Evolutionary conservation across 1,284 basidiomycete species (phyloP).

Genomic region (Trametes versicolor): DNA sequence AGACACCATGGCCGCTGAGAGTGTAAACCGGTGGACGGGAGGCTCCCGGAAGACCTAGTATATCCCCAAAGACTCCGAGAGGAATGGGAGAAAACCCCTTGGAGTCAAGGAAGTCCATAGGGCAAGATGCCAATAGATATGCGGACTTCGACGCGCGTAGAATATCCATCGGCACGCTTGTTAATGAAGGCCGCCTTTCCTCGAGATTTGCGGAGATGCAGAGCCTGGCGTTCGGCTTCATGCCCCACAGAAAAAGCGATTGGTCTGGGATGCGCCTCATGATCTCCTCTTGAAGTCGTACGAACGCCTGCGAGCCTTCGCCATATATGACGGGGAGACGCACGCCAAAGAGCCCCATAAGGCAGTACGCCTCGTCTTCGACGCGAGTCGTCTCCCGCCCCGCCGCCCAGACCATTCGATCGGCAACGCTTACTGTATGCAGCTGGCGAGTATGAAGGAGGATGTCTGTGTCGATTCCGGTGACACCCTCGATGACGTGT

Average conservation of each 20-base stretch:
- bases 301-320: slow-evolving; percentile 2
- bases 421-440: slow-evolving; percentile 1
- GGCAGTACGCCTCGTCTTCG: slow-evolving; percentile 11
- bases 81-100: too few relatives aligned
- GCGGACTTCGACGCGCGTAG: not conserved
- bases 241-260: not conserved
- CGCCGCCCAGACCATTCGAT: slow-evolving; percentile 8
- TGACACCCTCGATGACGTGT: not conserved
- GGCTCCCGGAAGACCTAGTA: not conserved
- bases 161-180: not conserved
- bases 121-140: not conserved
- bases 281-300: too few relatives aligned
- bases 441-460: not conserved
- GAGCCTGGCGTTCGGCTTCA: not conserved
- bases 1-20: not conserved
- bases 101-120: not conserved
- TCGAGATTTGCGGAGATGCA: not conserved
- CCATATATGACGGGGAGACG: not conserved
- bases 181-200: not conserved
- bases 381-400: not conserved
- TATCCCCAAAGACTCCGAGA: too few relatives aligned
- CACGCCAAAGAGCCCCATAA: not conserved
- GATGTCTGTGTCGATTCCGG: not conserved
- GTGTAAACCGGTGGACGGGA: not conserved
- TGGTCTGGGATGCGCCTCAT: too few relatives aligned